Conservation (phyloP, 805 yeast species). For the Candida yuanshanica region DNA sequence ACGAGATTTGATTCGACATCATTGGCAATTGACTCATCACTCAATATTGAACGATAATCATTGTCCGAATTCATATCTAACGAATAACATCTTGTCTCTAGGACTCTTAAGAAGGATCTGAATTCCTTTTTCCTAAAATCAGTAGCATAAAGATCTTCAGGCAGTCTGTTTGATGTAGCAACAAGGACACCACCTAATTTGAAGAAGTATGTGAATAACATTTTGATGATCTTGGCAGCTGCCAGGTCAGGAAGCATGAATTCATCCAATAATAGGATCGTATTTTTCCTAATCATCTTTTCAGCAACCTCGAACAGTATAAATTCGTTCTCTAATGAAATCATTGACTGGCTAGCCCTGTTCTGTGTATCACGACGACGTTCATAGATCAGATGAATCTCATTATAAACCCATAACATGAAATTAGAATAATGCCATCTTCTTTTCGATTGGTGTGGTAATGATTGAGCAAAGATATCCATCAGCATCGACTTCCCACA, state of each 20-base stretch:
- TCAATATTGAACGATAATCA: slow-evolving; percentile 45
- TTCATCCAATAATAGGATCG: slow-evolving; percentile 62
- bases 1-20: slow-evolving; percentile 27
- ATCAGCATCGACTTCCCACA: slow-evolving; percentile 71
- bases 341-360: slow-evolving; percentile 19
- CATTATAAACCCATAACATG: slow-evolving; percentile 60
- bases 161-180: slow-evolving; percentile 68
- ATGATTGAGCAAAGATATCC: slow-evolving; percentile 62
- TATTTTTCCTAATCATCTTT: slow-evolving; percentile 50
- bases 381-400: slow-evolving; percentile 50
- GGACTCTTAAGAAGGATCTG: slow-evolving; percentile 47
- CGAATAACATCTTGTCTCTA: slow-evolving; percentile 53
- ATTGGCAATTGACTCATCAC: slow-evolving; percentile 5
- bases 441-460: slow-evolving; percentile 58
- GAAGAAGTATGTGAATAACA: slow-evolving; percentile 62
- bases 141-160: slow-evolving; percentile 65
- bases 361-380: slow-evolving; percentile 34
- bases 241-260: slow-evolving; percentile 76
- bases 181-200: slow-evolving; percentile 70
- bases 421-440: slow-evolving; percentile 71
- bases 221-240: slow-evolving; percentile 61
- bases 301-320: slow-evolving; percentile 62
- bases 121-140: slow-evolving; percentile 57
- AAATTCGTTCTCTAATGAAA: slow-evolving; percentile 53
- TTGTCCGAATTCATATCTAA: slow-evolving; percentile 54